A percentile compares a stretch with the other conserved stretches of the same genome.
These are phyloP conservation scores for apple (Malus domestica) DNA, from an alignment of 306 rosid genomes.

Conservation along the genomic window ASM211411v1 NC_041804.1:16559001-16559500, in stretches of 20 bases:
- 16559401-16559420: neutral
- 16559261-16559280: constrained; percentile 17
- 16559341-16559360: neutral
- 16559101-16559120: constrained; percentile 12
- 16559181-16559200: constrained; percentile 10
- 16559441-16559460: neutral
- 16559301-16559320: constrained; percentile 7
- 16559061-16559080: too few species aligned
- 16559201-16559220: constrained; percentile 24
- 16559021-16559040: neutral
- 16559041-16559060: neutral
- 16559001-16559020: too few species aligned
- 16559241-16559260: constrained; percentile 22
- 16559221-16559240: constrained; percentile 23
- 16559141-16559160: constrained; percentile 12
- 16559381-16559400: neutral
- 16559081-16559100: too few species aligned
- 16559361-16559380: constrained; percentile 2
- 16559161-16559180: constrained; percentile 20
- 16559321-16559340: neutral
- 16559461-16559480: neutral
- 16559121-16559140: constrained; percentile 27
- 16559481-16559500: too few species aligned
- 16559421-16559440: constrained; percentile 14
- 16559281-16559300: constrained; percentile 17